Evolutionary conservation across 176 grass and related monocot genomes (phyloP).

Genomic region (Ensete ventricosum): DNA sequence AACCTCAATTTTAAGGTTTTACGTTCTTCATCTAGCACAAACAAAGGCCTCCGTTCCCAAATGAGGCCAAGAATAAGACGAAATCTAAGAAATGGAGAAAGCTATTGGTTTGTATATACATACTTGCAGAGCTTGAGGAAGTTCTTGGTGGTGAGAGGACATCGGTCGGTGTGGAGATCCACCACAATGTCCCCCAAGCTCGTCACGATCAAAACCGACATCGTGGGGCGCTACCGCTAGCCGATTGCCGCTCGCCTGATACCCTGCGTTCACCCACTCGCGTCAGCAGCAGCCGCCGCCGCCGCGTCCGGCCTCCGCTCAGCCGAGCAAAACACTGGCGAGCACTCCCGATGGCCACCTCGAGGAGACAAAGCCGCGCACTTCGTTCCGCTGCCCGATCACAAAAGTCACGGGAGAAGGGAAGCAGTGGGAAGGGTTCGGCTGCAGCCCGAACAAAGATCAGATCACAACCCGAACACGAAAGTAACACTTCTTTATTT

Average conservation of each 20-base stretch:
- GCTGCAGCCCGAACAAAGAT: too few relatives aligned
- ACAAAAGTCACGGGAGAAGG: too few relatives aligned
- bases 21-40: neutral
- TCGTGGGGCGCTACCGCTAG: conserved; percentile 2
- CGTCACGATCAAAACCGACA: conserved; percentile 87
- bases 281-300: too few relatives aligned
- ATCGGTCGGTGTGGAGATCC: conserved; percentile 67
- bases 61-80: neutral
- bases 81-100: neutral
- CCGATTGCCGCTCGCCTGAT: neutral
- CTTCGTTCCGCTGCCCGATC: too few relatives aligned
- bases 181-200: conserved; percentile 83
- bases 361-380: too few relatives aligned
- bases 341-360: too few relatives aligned
- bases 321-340: too few relatives aligned
- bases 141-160: conserved; percentile 83
- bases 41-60: neutral
- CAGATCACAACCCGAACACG: too few relatives aligned
- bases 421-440: too few relatives aligned
- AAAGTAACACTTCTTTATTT: too few relatives aligned
- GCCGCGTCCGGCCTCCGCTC: too few relatives aligned
- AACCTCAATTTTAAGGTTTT: neutral
- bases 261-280: too few relatives aligned
- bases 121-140: conserved; percentile 99
- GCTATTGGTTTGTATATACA: neutral